These are phyloP conservation scores for Pontederia crassipes DNA, from an alignment of 176 grass and related monocot species.

Conservation along the genomic window DNA sequence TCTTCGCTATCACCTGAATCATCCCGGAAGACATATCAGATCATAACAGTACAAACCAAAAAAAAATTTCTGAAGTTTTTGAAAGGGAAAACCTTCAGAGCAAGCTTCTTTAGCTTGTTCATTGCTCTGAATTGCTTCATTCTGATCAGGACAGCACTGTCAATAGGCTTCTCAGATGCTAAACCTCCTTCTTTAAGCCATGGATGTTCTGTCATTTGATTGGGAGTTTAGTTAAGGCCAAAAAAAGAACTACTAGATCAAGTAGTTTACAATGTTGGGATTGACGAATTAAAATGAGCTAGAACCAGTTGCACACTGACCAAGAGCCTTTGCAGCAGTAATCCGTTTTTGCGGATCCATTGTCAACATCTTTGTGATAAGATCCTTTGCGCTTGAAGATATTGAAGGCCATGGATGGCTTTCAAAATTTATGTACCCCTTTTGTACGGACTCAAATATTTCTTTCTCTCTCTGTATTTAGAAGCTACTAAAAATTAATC, in stretches of 20 bases:
- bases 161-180: slow-evolving; percentile 24
- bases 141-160: slow-evolving; percentile 24
- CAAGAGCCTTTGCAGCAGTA: slow-evolving; percentile 23
- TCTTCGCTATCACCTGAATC: slow-evolving; percentile 26
- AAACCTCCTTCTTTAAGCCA: slow-evolving; percentile 24
- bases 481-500: neutral
- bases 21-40: neutral
- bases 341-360: slow-evolving; percentile 27
- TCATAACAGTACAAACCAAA: no score
- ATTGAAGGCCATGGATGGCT: slow-evolving; percentile 31
- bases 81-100: slow-evolving; percentile 15
- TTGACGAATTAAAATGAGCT: neutral
- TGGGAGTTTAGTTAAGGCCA: neutral
- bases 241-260: neutral
- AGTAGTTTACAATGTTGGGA: neutral
- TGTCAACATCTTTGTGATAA: slow-evolving; percentile 35
- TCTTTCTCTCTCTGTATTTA: slow-evolving; percentile 29
- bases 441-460: slow-evolving; percentile 31
- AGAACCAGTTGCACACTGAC: neutral
- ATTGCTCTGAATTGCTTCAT: slow-evolving; percentile 34
- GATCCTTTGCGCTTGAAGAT: slow-evolving; percentile 29
- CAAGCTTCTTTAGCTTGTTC: slow-evolving; percentile 32
- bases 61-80: neutral
- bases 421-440: slow-evolving; percentile 19
- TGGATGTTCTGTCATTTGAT: slow-evolving; percentile 12